These are phyloP conservation scores for Beauveria scarabaeidicola DNA, from an alignment of 2,329 filamentous ascomycete species.

Conservation along the genomic window DNA sequence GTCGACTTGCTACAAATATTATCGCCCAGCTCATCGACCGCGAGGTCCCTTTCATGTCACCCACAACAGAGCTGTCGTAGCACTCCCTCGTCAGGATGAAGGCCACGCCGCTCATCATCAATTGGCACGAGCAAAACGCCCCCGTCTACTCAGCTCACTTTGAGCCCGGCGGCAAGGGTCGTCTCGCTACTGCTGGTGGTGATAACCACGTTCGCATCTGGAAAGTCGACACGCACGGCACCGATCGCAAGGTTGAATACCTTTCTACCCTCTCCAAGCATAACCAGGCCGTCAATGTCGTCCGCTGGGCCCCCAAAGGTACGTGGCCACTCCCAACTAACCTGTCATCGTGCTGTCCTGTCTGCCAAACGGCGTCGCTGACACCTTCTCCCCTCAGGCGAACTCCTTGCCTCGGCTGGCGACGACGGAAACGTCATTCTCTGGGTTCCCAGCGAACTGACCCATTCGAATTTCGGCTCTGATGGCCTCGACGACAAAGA, in stretches of 20 bases:
- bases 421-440: constrained; percentile 96
- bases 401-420: constrained; percentile 87
- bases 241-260: constrained; percentile 84
- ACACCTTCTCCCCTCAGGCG: constrained; percentile 47
- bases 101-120: constrained; percentile 89
- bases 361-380: constrained; percentile 11
- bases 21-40: neutral
- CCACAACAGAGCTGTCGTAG: neutral
- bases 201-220: constrained; percentile 96
- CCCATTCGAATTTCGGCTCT: constrained; percentile 64
- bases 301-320: constrained; percentile 93
- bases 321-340: constrained; percentile 15
- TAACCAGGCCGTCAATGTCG: constrained; percentile 95
- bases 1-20: neutral
- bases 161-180: constrained; percentile 82
- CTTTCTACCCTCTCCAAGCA: constrained; percentile 87
- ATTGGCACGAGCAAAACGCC: constrained; percentile 96
- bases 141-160: constrained; percentile 98
- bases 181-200: constrained; percentile 87
- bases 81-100: constrained; percentile 59
- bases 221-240: constrained; percentile 77
- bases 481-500: constrained; percentile 90
- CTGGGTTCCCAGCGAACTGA: constrained; percentile 82
- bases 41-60: constrained; percentile 4
- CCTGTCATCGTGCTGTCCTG: neutral